phyloP scores from a whole-genome alignment of 345 rosid genomes.

The Kandelia obovata region DNA sequence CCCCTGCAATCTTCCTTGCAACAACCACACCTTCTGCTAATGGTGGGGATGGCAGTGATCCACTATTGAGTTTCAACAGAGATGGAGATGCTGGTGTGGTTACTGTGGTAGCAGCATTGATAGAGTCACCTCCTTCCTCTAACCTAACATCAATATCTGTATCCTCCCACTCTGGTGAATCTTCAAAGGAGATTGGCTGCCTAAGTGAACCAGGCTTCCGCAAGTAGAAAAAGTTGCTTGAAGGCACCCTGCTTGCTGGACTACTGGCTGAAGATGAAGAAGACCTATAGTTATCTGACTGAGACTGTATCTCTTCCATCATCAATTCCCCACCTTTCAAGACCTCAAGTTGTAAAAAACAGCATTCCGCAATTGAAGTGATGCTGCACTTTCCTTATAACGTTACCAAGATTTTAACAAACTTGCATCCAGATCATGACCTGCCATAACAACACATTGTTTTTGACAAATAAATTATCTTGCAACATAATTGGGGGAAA shows the following conservation, averaged over 20 bases:
- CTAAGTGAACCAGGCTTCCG: constrained; percentile 86
- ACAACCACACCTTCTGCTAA: constrained; percentile 52
- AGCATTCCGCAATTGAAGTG: constrained; percentile 9
- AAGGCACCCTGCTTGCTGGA: constrained; percentile 93
- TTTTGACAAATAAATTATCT: not conserved
- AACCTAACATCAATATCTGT: constrained; percentile 67
- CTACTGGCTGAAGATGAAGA: constrained; percentile 98
- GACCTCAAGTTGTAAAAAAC: constrained; percentile 19
- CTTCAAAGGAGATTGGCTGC: constrained; percentile 96
- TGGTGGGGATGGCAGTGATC: constrained; percentile 79
- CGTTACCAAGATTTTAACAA: not conserved
- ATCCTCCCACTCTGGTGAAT: constrained; percentile 99
- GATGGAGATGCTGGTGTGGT: constrained; percentile 79
- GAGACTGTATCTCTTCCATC: constrained; percentile 98
- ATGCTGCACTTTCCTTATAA: constrained; percentile 13
- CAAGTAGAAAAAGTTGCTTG: constrained; percentile 89
- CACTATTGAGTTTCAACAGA: constrained; percentile 77
- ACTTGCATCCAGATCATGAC: not conserved
- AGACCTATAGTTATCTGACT: constrained; percentile 89
- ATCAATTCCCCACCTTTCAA: constrained; percentile 16
- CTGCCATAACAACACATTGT: too few relatives aligned
- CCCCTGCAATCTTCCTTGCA: constrained; percentile 77
- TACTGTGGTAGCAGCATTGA: constrained; percentile 64
- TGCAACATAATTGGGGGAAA: not conserved
- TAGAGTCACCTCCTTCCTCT: constrained; percentile 82